These are phyloP conservation scores for Cordyceps javanica DNA, from an alignment of 2,329 filamentous ascomycete species.

Conservation along the genomic window DNA sequence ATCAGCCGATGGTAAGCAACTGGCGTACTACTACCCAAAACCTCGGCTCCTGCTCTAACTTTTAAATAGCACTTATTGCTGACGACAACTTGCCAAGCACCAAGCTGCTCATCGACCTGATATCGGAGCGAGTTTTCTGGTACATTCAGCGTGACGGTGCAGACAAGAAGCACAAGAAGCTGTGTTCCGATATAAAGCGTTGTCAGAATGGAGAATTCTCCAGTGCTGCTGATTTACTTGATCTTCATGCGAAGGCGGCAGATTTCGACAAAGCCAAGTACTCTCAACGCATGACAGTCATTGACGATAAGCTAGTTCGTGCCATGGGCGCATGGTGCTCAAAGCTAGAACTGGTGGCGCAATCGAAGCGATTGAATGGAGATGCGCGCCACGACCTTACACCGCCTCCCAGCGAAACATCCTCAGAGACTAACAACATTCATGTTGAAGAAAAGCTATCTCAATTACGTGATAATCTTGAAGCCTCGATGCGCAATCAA, in stretches of 20 bases:
- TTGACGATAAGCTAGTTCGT: not conserved
- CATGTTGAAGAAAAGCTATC: not conserved
- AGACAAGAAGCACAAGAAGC: not conserved
- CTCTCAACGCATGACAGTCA: not conserved
- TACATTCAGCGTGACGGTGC: not conserved
- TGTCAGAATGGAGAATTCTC: conserved; percentile 2
- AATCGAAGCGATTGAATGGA: not conserved
- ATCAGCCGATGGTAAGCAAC: not conserved
- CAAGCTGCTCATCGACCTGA: not conserved
- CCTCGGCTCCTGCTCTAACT: not conserved
- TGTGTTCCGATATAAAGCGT: not conserved
- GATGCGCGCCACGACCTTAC: not conserved
- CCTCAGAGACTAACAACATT: not conserved
- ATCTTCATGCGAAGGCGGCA: not conserved
- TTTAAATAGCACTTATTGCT: not conserved
- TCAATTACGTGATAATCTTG: not conserved
- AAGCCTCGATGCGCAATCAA: not conserved
- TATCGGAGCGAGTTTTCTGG: not conserved
- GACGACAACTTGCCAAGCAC: not conserved
- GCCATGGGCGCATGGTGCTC: not conserved
- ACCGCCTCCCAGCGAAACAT: conserved; percentile 5
- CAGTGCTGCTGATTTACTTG: not conserved
- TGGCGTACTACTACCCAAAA: not conserved
- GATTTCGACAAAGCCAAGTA: not conserved
- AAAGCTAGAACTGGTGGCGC: not conserved